These are phyloP conservation scores for Hyphodiscus sp. DNA, from an alignment of 2,329 filamentous ascomycete species.

Conservation along the genomic window DNA sequence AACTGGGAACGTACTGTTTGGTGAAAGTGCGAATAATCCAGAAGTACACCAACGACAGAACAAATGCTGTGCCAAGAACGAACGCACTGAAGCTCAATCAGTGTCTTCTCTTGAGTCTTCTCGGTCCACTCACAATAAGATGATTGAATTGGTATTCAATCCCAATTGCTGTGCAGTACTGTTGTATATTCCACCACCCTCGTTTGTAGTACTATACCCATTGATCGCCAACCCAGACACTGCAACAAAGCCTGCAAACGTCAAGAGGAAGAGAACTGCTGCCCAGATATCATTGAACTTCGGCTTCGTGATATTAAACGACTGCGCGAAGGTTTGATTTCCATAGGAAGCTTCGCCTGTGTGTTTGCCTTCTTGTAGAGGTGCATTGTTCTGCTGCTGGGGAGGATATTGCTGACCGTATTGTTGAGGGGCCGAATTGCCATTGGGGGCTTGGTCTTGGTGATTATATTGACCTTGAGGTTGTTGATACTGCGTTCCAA, in stretches of 20 bases:
- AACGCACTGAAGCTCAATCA: constrained; percentile 43
- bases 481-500: constrained; percentile 8
- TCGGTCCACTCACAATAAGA: constrained; percentile 53
- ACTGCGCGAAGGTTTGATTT: constrained; percentile 58
- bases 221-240: constrained; percentile 71
- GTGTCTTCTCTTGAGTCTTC: neutral
- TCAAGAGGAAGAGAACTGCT: constrained; percentile 66
- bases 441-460: neutral
- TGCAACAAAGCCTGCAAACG: constrained; percentile 66
- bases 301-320: constrained; percentile 75
- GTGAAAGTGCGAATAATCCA: constrained; percentile 69
- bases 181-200: constrained; percentile 65
- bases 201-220: constrained; percentile 59
- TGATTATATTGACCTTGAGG: neutral
- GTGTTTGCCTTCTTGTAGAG: constrained; percentile 18
- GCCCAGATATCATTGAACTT: constrained; percentile 92
- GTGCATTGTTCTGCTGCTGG: constrained; percentile 12
- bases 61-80: constrained; percentile 64
- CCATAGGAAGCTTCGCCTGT: constrained; percentile 2
- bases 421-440: constrained; percentile 2
- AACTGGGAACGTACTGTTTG: constrained; percentile 47
- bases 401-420: constrained; percentile 7
- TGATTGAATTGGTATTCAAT: constrained; percentile 76
- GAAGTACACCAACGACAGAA: constrained; percentile 73
- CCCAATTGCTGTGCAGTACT: constrained; percentile 47